Conservation (phyloP, 108 stramenopile genomes). For the Nitzschia inconspicua region DNA sequence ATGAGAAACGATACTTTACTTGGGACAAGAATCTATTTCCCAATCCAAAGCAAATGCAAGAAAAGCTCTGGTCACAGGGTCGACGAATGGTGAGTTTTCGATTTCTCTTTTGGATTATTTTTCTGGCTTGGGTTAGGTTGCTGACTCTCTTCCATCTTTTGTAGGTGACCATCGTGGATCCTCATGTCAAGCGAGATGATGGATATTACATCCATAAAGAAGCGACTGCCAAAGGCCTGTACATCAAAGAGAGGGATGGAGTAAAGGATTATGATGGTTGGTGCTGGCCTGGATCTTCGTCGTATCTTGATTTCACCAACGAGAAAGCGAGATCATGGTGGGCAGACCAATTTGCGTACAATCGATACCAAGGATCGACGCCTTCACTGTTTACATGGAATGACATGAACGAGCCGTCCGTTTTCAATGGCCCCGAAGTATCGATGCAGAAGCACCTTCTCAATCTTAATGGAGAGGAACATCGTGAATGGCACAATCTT, state of each 20-base stretch:
- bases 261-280: conserved; percentile 97
- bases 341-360: conserved; percentile 92
- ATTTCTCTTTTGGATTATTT: not conserved
- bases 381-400: conserved; percentile 96
- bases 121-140: not conserved
- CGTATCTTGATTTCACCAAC: conserved; percentile 98
- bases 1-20: conserved; percentile 99
- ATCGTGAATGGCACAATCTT: conserved; percentile 99
- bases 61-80: conserved; percentile 84
- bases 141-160: not conserved
- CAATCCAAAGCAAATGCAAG: conserved; percentile 90
- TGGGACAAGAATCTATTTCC: conserved; percentile 97
- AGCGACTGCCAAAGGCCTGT: conserved; percentile 87
- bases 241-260: conserved; percentile 93
- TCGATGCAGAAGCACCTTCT: conserved; percentile 91
- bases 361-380: conserved; percentile 92
- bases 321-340: conserved; percentile 93
- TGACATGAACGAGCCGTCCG: conserved; percentile 98
- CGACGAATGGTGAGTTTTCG: conserved; percentile 79
- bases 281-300: conserved; percentile 99
- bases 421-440: conserved; percentile 99
- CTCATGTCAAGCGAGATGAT: conserved; percentile 97
- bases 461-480: conserved; percentile 90
- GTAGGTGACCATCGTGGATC: conserved; percentile 95
- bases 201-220: conserved; percentile 94